Base-by-base conservation (phyloP, 1,284 basidiomycete species). In the Schizophyllum amplum region DNA sequence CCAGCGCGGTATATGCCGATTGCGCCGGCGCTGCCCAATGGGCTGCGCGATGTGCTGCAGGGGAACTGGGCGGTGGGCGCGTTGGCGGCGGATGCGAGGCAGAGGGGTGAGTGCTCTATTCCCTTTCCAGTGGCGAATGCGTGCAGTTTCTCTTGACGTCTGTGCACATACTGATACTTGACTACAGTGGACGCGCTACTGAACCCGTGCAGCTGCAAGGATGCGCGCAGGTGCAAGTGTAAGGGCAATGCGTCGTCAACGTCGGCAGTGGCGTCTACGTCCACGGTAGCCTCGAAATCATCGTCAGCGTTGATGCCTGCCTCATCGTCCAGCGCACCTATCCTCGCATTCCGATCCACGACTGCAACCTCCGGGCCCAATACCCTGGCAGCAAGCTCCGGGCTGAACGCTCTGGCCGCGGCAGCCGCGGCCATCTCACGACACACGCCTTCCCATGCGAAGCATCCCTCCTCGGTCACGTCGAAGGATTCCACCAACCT, bases 151-250 rank as follows among this genome's bases (percentile, higher is more conserved):
- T n/a, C n/a, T 25, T 15, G 48, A 17, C 49, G 54, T 54, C 51
- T 46, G 53, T 49, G 51, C 51, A 59, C 52, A 59, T 53, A 60
- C 54, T 52, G 24, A 57, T 57, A n/a, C n/a, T 52, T 47, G 42
- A 4, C 27, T 60, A 26, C 61, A 86, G 84, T 86, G 53, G 76
- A 81, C 57, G 73, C 80, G 6, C 72, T 82, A 21, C 68, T 84
- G 23, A 86, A 86, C 61, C 82, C 84, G 24, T 88, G 86, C 66
- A 72, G 72, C 33, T 89, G 86, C 69, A 75, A 74, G 60, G 74
- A 75, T 64, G 70, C 80, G 24, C 76, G 77, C 70, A 75, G 76
- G 52, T 87, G 86, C 65, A 74, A 72, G 60, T 88, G 65, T 59
- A 55, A 55, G 64, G 48, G 25, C 54, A 50, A 55, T 33, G 58